Evolutionary conservation across 2,329 filamentous ascomycete genomes (phyloP).

Genomic region (Nothophaeocryptopus gaeumannii): DNA sequence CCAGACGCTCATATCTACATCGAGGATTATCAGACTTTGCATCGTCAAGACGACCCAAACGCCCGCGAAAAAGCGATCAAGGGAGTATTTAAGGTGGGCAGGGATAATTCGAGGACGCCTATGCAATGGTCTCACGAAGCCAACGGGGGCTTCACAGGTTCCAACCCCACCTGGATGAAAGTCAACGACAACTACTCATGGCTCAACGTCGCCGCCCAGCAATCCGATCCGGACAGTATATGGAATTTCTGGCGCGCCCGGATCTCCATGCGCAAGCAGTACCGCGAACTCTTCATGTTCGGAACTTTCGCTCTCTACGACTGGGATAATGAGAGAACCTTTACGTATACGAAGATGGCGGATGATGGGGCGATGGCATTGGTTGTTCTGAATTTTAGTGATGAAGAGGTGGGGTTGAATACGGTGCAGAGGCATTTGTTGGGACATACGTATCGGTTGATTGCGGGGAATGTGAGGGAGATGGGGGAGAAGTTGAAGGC

Average conservation of each 20-base stretch:
- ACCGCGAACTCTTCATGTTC: conserved; percentile 64
- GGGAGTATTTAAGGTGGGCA: conserved; percentile 57
- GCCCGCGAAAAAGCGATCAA: conserved; percentile 38
- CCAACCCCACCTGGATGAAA: conserved; percentile 65
- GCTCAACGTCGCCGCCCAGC: conserved; percentile 62
- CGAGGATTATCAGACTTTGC: conserved; percentile 64
- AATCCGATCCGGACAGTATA: conserved; percentile 49
- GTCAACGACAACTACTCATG: conserved; percentile 60
- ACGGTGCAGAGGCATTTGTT: conserved; percentile 21
- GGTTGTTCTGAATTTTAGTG: conserved; percentile 41
- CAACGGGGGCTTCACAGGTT: conserved; percentile 63
- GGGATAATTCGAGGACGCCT: conserved; percentile 69
- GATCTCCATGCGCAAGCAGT: conserved; percentile 55
- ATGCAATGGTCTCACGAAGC: conserved; percentile 65
- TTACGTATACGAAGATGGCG: conserved; percentile 45
- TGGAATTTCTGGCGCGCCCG: conserved; percentile 59
- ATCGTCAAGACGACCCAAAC: conserved; percentile 37
- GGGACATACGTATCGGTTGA: conserved; percentile 33
- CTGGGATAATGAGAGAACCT: conserved; percentile 51
- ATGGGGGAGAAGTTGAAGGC: conserved; percentile 30
- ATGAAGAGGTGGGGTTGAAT: conserved; percentile 24
- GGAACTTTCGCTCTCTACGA: conserved; percentile 60
- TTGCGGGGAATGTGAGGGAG: conserved; percentile 44
- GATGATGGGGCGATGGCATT: conserved; percentile 31
- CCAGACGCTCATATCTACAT: conserved; percentile 39